phyloP scores from a whole-genome alignment of 2,329 filamentous ascomycete species.

The Fusarium secorum region DNA sequence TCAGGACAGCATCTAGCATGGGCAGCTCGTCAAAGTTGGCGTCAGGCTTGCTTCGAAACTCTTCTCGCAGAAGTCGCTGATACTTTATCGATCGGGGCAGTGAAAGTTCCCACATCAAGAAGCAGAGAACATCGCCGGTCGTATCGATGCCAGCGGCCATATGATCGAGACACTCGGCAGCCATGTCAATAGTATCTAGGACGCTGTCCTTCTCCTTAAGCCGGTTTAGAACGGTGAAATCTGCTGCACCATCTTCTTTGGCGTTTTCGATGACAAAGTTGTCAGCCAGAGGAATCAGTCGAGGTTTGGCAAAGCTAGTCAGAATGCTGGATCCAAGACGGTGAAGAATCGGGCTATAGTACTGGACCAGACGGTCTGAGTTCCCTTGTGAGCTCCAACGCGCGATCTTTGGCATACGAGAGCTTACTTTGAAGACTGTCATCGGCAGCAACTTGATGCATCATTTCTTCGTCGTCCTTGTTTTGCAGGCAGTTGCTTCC shows the following conservation, averaged over 20 bases:
- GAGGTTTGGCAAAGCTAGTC: constrained; percentile 59
- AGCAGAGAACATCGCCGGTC: constrained; percentile 73
- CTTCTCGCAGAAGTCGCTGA: constrained; percentile 61
- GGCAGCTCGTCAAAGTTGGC: constrained; percentile 58
- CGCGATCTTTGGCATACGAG: background rate
- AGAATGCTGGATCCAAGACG: constrained; percentile 56
- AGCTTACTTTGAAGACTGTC: constrained; percentile 70
- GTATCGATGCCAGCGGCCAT: constrained; percentile 78
- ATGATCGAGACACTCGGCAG: constrained; percentile 75
- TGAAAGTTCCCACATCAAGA: constrained; percentile 76
- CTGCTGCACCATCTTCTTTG: constrained; percentile 54
- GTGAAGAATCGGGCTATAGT: constrained; percentile 64
- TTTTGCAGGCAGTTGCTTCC: constrained; percentile 67
- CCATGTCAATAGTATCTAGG: constrained; percentile 63
- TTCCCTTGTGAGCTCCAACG: constrained; percentile 12
- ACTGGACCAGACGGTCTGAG: constrained; percentile 65
- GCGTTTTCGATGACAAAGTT: constrained; percentile 64
- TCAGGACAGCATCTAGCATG: constrained; percentile 70
- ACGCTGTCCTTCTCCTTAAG: constrained; percentile 60
- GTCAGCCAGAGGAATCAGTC: constrained; percentile 66
- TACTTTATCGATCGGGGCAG: constrained; percentile 60
- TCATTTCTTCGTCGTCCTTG: constrained; percentile 66
- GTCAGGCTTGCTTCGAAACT: constrained; percentile 55
- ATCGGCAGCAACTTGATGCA: constrained; percentile 74
- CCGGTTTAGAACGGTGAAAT: constrained; percentile 66